phyloP scores from a whole-genome alignment of 2,329 filamentous ascomycete species.

The Diaporthe vaccinii region DNA sequence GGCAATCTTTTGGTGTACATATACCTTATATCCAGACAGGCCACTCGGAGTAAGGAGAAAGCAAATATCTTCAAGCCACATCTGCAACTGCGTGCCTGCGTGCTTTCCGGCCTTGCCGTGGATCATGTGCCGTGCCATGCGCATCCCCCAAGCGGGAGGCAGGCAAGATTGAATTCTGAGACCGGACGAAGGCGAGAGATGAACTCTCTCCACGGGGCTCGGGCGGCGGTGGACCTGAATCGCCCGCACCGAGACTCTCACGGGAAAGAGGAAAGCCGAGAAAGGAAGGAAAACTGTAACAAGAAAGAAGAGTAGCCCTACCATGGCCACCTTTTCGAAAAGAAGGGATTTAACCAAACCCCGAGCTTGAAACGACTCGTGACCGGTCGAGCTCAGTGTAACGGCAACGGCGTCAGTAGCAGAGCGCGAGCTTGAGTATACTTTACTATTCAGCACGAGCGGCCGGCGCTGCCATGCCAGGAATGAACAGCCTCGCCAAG shows the following conservation, averaged over 20 bases:
- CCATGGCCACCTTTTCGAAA: background rate
- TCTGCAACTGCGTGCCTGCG: background rate
- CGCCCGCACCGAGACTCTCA: background rate
- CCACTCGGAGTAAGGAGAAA: background rate
- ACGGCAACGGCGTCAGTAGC: no score
- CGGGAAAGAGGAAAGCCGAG: background rate
- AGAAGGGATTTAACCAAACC: background rate
- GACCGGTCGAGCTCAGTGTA: background rate
- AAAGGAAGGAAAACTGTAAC: background rate
- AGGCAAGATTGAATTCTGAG: conserved; percentile 21
- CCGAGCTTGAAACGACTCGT: background rate
- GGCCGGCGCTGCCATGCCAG: background rate
- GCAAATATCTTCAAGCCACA: background rate
- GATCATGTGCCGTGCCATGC: background rate
- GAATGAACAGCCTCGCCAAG: background rate
- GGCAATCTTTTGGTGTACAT: background rate
- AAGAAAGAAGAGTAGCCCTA: background rate
- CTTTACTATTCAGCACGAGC: background rate
- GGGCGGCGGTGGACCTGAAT: background rate
- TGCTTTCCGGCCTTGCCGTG: background rate
- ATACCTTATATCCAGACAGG: background rate
- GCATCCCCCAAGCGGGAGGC: background rate
- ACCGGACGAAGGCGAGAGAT: conserved; percentile 10
- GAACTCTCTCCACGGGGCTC: background rate
- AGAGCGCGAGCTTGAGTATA: background rate